Evolutionary conservation across 169 alveolate genomes (phyloP).

Genomic region (Theileria sp.): DNA sequence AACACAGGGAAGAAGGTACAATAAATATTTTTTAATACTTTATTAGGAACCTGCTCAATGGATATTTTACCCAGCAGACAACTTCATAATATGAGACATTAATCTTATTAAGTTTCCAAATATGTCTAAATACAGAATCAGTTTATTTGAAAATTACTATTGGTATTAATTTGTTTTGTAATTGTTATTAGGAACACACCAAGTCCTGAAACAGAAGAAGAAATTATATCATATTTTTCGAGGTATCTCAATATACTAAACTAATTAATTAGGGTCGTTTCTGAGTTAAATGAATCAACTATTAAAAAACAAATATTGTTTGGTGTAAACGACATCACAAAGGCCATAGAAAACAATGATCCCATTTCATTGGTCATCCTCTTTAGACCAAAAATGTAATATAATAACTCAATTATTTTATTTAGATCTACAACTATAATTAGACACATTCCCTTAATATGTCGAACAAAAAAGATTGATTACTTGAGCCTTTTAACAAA

Average conservation of each 20-base stretch:
- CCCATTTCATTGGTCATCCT: slow-evolving; percentile 27
- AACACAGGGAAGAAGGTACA: slow-evolving; percentile 57
- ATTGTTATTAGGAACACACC: neutral
- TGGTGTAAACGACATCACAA: slow-evolving; percentile 38
- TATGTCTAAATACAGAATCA: neutral
- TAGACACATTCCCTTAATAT: slow-evolving; percentile 24
- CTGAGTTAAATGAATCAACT: neutral
- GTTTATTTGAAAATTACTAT: neutral
- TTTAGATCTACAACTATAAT: slow-evolving; percentile 7
- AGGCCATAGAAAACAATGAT: slow-evolving; percentile 31
- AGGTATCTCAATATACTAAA: neutral
- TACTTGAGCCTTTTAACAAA: slow-evolving; percentile 13
- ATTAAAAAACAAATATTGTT: slow-evolving; percentile 12
- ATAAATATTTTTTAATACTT: neutral
- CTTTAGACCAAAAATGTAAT: slow-evolving; percentile 39
- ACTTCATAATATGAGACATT: slow-evolving; percentile 57
- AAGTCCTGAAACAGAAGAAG: slow-evolving; percentile 3
- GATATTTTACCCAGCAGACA: slow-evolving; percentile 40
- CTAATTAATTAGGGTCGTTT: neutral
- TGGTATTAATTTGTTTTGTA: neutral
- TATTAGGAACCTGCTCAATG: slow-evolving; percentile 37
- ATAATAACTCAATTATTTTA: neutral
- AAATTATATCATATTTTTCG: slow-evolving; percentile 4
- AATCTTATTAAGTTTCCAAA: neutral
- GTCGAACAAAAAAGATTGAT: slow-evolving; percentile 13